Evolutionary conservation across 352 stramenopile genomes (phyloP).

Genomic region (Phytophthora brassicae): DNA sequence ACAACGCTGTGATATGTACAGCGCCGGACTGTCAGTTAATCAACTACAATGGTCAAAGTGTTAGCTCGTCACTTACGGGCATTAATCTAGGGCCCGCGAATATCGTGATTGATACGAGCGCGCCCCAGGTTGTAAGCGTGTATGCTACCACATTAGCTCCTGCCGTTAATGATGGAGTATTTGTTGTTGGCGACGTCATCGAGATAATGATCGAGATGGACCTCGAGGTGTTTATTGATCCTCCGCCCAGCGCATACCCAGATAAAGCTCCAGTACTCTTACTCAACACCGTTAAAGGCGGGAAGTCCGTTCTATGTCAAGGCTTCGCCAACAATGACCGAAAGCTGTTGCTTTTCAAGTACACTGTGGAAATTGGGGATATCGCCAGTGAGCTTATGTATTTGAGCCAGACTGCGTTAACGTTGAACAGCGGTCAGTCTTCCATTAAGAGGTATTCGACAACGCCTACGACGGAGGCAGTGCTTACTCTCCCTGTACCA

Average conservation of each 20-base stretch:
- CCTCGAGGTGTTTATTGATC: conserved; percentile 74
- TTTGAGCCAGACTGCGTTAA: conserved; percentile 52
- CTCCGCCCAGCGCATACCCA: conserved; percentile 63
- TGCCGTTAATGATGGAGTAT: conserved; percentile 58
- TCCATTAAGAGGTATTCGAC: conserved; percentile 84
- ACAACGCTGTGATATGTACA: conserved; percentile 53
- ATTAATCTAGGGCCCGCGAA: conserved; percentile 45
- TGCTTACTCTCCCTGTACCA: conserved; percentile 59
- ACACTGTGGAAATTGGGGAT: conserved; percentile 66
- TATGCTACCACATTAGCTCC: conserved; percentile 57
- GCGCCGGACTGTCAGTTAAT: conserved; percentile 49
- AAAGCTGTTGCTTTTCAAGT: conserved; percentile 70
- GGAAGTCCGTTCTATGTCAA: conserved; percentile 54
- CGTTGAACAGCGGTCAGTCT: conserved; percentile 74
- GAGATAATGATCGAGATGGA: conserved; percentile 81
- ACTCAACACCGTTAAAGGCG: conserved; percentile 52
- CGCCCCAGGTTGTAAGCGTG: conserved; percentile 60
- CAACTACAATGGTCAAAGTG: conserved; percentile 66
- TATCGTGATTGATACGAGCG: conserved; percentile 63
- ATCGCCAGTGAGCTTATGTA: conserved; percentile 57
- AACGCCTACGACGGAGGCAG: conserved; percentile 67
- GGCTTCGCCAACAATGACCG: conserved; percentile 60
- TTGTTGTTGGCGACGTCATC: conserved; percentile 80
- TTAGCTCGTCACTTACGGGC: conserved; percentile 36
- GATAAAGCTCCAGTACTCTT: conserved; percentile 74